phyloP scores from a whole-genome alignment of 2,329 filamentous ascomycete genomes.

The Penicillium sp. region DNA sequence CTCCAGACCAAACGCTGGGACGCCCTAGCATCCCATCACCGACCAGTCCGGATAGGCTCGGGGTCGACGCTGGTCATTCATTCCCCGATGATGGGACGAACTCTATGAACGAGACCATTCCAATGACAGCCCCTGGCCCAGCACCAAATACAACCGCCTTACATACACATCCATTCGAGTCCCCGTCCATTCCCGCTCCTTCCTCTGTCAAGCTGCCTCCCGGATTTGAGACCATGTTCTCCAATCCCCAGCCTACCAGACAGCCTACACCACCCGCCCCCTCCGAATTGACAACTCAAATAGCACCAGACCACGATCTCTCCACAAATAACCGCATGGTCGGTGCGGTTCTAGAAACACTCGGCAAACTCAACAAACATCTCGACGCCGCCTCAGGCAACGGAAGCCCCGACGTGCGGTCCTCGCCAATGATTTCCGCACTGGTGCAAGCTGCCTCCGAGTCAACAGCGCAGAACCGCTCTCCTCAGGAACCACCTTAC shows the following conservation, averaged over 20 bases:
- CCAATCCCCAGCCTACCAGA: slow-evolving; percentile 16
- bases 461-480: not conserved
- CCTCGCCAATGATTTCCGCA: slow-evolving; percentile 27
- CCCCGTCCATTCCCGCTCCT: slow-evolving; percentile 6
- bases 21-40: no score
- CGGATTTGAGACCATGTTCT: slow-evolving; percentile 42
- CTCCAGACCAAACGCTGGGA: no score
- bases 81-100: not conserved
- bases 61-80: no score
- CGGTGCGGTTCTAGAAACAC: slow-evolving; percentile 36
- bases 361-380: slow-evolving; percentile 39
- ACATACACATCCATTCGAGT: slow-evolving; percentile 5
- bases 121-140: not conserved
- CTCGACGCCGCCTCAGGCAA: slow-evolving; percentile 28
- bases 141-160: not conserved
- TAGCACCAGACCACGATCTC: slow-evolving; percentile 9
- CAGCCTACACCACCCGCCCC: slow-evolving; percentile 3
- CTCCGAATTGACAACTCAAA: no score
- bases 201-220: slow-evolving; percentile 31
- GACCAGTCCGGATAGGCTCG: no score
- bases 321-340: slow-evolving; percentile 27
- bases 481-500: not conserved
- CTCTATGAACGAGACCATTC: not conserved
- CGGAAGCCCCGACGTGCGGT: slow-evolving; percentile 12
- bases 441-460: slow-evolving; percentile 20